These are phyloP conservation scores for Usnea hakonensis DNA, from an alignment of 495 filamentous ascomycete genomes.

Conservation along the genomic window DNA sequence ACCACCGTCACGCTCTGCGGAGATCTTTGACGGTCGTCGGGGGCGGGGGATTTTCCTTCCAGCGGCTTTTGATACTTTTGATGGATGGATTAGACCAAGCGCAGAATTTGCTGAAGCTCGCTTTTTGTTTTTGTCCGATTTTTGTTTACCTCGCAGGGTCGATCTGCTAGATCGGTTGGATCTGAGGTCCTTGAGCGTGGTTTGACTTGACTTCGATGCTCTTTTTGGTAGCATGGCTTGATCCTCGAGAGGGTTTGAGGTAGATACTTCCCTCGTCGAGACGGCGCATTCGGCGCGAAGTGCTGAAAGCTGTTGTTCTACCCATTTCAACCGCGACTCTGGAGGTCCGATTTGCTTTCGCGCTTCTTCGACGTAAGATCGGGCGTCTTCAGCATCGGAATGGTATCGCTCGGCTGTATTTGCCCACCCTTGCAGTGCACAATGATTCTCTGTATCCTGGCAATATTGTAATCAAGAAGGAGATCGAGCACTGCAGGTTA, in stretches of 20 bases:
- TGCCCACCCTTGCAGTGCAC: no score
- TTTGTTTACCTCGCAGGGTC: not conserved
- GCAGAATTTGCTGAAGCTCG: slow-evolving; percentile 8
- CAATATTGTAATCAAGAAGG: no score
- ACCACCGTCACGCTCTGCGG: no score
- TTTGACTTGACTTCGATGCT: no score
- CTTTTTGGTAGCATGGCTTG: slow-evolving; percentile 1
- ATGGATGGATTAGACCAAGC: slow-evolving; percentile 19
- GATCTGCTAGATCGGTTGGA: slow-evolving; percentile 4
- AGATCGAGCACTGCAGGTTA: no score
- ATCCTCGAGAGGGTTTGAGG: not conserved
- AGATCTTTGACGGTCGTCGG: slow-evolving; percentile 13
- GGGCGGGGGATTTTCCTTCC: not conserved
- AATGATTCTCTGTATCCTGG: slow-evolving; percentile 6
- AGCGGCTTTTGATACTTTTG: no score
- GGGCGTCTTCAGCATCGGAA: not conserved
- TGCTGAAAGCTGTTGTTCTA: slow-evolving; percentile 7
- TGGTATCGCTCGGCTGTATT: no score
- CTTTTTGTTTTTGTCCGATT: slow-evolving; percentile 1
- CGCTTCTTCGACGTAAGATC: not conserved
- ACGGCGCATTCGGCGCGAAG: not conserved
- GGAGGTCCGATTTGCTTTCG: slow-evolving; percentile 5
- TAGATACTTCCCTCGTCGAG: not conserved
- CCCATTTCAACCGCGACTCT: slow-evolving; percentile 4
- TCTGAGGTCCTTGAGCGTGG: no score